Evolutionary conservation across 2,329 filamentous ascomycete species (phyloP), one percentile per base, ranked within the genome.

Genomic region (Allantophomopsis lycopodina): DNA sequence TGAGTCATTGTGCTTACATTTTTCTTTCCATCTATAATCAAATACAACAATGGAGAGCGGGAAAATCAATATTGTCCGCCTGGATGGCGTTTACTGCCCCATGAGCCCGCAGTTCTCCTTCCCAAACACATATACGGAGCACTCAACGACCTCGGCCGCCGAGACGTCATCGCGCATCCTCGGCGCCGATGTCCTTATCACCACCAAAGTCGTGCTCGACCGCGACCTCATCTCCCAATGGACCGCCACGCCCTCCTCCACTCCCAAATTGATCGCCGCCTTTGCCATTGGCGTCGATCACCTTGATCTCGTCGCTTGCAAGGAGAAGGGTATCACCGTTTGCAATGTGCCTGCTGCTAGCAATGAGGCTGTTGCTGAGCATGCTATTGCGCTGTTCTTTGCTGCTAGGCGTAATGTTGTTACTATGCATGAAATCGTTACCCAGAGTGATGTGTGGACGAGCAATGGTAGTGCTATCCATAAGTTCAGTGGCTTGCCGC

Each of bases 271-370:
- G 43, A 41, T 64, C 17, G 53, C 52, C 23, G 50, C 60, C 2
- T 48, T 60, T 14, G 61, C 60, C 1, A 57, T 57, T 12, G 61
- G 61, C 8, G 57, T 50, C 13, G 60, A 63, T 44, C 42, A 44
- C n/a, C 48, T 63, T 1, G 60, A 63, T 47, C 43, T 61, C 0
- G 52, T 40, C 1, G 55, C 57, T 3, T 62, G 59, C 42, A 45
- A 42, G 13, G 45, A 47, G 15, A 44, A 52, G 2, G 55, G 56
- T 1, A 55, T 63, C 31, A 48, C 46, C 3, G 59, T 63, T 2
- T 51, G 52, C 20, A 62, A 63, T 46, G 53, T 58, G 3, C 60
- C 58, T 10, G 51, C 55, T 11, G 60, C 58, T 41, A 61, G 57
- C 40, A 50, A 52, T 21, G 54, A 53, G 17, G 42, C 53, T 8